These are phyloP conservation scores for Monosporozyma unispora DNA, from an alignment of 805 yeast species.

Conservation along the genomic window DNA sequence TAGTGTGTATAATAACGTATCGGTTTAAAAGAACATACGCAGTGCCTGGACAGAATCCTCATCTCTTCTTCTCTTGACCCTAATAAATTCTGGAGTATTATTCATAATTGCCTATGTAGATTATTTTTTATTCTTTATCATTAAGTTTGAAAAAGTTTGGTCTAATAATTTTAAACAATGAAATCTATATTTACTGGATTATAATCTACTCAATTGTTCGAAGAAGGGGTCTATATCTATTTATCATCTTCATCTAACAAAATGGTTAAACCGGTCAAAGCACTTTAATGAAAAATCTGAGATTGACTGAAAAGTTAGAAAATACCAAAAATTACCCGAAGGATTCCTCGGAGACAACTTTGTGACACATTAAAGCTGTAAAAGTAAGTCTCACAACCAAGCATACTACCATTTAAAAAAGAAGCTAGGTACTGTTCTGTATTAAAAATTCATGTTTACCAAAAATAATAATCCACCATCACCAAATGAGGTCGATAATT, in stretches of 20 bases:
- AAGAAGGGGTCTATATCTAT: not conserved
- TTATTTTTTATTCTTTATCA: not conserved
- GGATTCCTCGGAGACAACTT: not conserved
- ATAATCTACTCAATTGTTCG: not conserved
- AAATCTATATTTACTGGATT: too few relatives aligned
- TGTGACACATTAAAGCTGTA: not conserved
- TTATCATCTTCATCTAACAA: not conserved
- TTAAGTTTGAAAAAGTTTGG: not conserved
- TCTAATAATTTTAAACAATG: too few relatives aligned
- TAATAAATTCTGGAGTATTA: conserved; percentile 49
- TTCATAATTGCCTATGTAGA: not conserved
- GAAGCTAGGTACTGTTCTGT: not conserved
- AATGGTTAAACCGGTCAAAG: not conserved
- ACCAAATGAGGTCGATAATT: not conserved
- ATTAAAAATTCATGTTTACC: too few relatives aligned
- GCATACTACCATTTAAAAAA: not conserved
- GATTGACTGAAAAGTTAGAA: not conserved
- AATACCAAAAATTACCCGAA: not conserved
- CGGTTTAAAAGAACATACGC: conserved; percentile 22
- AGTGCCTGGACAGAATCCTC: conserved; percentile 87
- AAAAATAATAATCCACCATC: too few relatives aligned
- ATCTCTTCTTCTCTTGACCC: conserved; percentile 78
- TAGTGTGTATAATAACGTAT: not conserved
- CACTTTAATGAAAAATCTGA: not conserved
- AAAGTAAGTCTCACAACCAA: not conserved